phyloP scores from a whole-genome alignment of 768 basidiomycete genomes.

The Auriculariales sp. region DNA sequence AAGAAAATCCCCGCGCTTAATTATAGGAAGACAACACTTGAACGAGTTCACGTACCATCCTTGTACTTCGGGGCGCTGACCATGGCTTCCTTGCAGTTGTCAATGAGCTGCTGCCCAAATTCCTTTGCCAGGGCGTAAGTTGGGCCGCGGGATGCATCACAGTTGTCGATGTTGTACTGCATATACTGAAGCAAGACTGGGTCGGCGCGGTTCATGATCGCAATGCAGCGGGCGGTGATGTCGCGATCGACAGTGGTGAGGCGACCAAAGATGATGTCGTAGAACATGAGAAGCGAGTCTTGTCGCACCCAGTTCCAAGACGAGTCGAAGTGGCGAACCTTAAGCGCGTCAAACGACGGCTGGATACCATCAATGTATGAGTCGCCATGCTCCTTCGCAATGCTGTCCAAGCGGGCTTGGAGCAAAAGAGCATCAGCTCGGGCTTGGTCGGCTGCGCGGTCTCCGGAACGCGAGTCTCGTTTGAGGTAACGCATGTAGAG shows the following conservation, averaged over 20 bases:
- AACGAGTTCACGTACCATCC: conserved; percentile 52
- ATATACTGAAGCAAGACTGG: conserved; percentile 84
- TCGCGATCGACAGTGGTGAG: conserved; percentile 90
- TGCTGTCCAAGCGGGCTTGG: conserved; percentile 78
- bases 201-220: conserved; percentile 95
- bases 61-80: conserved; percentile 83
- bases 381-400: conserved; percentile 87
- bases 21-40: not conserved
- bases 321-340: conserved; percentile 96
- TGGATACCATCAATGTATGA: conserved; percentile 88
- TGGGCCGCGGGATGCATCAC: conserved; percentile 69
- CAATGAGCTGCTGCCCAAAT: conserved; percentile 88
- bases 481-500: conserved; percentile 94
- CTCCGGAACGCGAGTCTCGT: conserved; percentile 84
- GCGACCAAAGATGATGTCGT: conserved; percentile 94
- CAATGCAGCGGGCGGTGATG: conserved; percentile 92
- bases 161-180: conserved; percentile 86
- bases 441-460: conserved; percentile 77
- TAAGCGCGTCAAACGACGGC: conserved; percentile 85
- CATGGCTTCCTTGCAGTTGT: conserved; percentile 81
- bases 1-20: conserved; percentile 6
- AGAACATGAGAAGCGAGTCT: conserved; percentile 92
- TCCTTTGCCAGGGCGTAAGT: conserved; percentile 93
- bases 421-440: conserved; percentile 57
- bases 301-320: conserved; percentile 99